Percentiles rank a stretch among this genome's conserved stretches.
Evolutionary conservation across 208 protist species (phyloP).

Genomic region (Naegleria fowleri): DNA sequence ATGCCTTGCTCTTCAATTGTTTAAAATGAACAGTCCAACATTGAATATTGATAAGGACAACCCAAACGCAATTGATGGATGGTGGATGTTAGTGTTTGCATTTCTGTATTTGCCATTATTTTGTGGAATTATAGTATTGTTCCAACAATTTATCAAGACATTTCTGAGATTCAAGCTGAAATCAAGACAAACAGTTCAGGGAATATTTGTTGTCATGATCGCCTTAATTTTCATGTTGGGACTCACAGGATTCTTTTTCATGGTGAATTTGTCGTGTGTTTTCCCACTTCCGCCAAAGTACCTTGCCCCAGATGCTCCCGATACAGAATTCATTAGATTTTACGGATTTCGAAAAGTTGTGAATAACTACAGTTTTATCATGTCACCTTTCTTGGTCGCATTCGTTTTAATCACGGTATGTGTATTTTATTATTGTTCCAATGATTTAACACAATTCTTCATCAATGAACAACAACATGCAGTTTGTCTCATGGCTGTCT

Average conservation of each 20-base stretch:
- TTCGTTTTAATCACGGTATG: not conserved
- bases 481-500: not conserved
- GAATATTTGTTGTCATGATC: not conserved
- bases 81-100: not conserved
- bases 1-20: not conserved
- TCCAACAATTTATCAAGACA: not conserved
- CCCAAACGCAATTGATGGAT: not conserved
- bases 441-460: not conserved
- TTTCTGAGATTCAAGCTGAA: not conserved
- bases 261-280: not conserved
- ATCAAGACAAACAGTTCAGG: not conserved
- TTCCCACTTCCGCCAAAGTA: not conserved
- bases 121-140: not conserved
- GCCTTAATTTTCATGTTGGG: not conserved
- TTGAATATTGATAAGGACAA: not conserved
- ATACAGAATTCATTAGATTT: not conserved
- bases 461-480: too few species aligned
- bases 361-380: not conserved
- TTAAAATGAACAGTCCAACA: not conserved
- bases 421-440: not conserved
- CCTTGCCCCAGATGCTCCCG: not conserved
- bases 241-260: not conserved
- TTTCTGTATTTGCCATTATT: not conserved
- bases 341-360: not conserved
- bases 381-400: not conserved